Conservation (phyloP, 2,329 filamentous ascomycete genomes). For the Xylaria sp. region DNA sequence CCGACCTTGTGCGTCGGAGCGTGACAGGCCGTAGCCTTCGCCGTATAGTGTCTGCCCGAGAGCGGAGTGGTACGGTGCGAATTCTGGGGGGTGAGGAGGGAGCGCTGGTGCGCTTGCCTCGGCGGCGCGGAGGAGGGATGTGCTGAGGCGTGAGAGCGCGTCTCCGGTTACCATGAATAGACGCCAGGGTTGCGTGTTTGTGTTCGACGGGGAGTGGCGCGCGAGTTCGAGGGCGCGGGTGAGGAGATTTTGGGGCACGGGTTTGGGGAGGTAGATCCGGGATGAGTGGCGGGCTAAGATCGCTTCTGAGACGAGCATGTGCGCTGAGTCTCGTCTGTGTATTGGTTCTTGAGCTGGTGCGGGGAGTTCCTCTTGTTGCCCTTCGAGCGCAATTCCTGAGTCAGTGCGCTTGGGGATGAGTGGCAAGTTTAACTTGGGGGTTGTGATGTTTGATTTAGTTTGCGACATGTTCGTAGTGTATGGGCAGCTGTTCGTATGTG, state of each 20-base stretch:
- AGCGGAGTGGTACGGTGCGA: conserved; percentile 13
- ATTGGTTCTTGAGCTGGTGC: neutral
- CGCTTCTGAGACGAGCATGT: conserved; percentile 30
- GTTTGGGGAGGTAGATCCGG: conserved; percentile 20
- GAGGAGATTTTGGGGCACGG: conserved; percentile 16
- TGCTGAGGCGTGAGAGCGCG: conserved; percentile 17
- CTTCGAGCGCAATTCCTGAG: neutral
- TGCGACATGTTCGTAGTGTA: neutral
- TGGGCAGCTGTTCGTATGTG: too few species aligned
- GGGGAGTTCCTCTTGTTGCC: neutral
- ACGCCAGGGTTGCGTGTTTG: conserved; percentile 33
- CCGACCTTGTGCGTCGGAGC: conserved; percentile 22
- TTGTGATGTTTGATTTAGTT: neutral
- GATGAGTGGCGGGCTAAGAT: conserved; percentile 29
- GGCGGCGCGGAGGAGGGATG: conserved; percentile 9
- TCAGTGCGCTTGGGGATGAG: neutral
- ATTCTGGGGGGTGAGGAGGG: conserved; percentile 14
- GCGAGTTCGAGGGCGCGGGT: conserved; percentile 23
- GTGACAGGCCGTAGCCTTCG: conserved; percentile 28
- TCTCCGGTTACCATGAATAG: conserved; percentile 25
- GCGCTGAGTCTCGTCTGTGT: neutral
- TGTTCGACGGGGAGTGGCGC: conserved; percentile 29
- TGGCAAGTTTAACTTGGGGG: neutral
- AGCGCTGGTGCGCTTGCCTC: neutral
- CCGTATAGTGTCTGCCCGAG: conserved; percentile 29